Evolutionary conservation across 495 filamentous ascomycete species (phyloP).

Genomic region (Xylaria scruposa): DNA sequence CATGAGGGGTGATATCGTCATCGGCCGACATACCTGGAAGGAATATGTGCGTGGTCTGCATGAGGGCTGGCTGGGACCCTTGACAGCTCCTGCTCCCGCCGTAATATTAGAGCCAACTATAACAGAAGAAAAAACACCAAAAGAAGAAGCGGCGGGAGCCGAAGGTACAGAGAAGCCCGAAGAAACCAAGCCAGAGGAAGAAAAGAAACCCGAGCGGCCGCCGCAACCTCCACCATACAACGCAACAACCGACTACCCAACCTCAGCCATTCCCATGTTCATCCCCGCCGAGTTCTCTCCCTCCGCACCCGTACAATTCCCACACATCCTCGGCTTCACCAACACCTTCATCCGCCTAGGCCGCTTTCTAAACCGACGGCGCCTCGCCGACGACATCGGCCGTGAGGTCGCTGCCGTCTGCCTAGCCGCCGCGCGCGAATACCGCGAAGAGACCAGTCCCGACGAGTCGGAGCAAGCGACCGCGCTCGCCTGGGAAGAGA

Average conservation of each 20-base stretch:
- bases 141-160: constrained; percentile 23
- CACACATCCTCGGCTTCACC: constrained; percentile 91
- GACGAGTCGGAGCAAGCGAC: constrained; percentile 69
- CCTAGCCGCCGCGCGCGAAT: constrained; percentile 65
- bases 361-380: constrained; percentile 86
- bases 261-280: constrained; percentile 62
- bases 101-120: constrained; percentile 27
- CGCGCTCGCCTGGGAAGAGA: constrained; percentile 78
- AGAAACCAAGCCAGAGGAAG: constrained; percentile 46
- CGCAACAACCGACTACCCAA: constrained; percentile 68
- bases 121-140: constrained; percentile 42
- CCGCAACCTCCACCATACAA: constrained; percentile 70
- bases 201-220: constrained; percentile 54
- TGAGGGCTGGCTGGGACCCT: constrained; percentile 93
- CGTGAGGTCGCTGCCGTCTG: constrained; percentile 88
- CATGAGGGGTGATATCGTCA: constrained; percentile 79
- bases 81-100: constrained; percentile 52
- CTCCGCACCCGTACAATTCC: constrained; percentile 75
- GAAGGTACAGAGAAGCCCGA: constrained; percentile 39
- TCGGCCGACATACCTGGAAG: constrained; percentile 96
- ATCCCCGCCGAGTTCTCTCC: constrained; percentile 69
- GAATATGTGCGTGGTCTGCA: constrained; percentile 94
- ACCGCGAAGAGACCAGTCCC: constrained; percentile 38
- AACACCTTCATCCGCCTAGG: constrained; percentile 87
- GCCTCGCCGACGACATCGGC: constrained; percentile 85